A percentile compares a stretch with the other conserved stretches of the same genome.
These are phyloP conservation scores for Pleodorina starrii DNA, from an alignment of 139 green algal genomes.

Conservation along the genomic window DNA sequence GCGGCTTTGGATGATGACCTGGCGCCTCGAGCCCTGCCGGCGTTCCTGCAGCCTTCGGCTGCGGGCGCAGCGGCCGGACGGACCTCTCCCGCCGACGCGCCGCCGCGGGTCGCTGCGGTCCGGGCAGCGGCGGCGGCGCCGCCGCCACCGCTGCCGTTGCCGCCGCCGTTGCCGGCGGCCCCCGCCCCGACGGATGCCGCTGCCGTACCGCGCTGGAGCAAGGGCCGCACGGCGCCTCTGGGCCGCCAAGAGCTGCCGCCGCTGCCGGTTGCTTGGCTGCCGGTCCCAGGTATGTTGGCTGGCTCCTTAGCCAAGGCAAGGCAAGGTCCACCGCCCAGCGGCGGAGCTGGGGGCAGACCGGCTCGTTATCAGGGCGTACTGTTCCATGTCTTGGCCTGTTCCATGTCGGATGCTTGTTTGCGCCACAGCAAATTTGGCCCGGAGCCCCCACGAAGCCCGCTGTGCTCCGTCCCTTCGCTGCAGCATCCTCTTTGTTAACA, in stretches of 20 bases:
- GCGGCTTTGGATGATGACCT: slow-evolving; percentile 1
- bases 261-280: neutral
- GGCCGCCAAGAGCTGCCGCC: neutral
- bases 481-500: no score
- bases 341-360: no score
- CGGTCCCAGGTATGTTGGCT: neutral
- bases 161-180: neutral
- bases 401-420: no score
- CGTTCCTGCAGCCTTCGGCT: neutral
- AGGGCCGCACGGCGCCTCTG: slow-evolving; percentile 27
- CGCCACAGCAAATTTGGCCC: no score
- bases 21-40: neutral
- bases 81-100: neutral
- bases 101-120: neutral
- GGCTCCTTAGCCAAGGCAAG: no score
- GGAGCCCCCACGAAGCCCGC: no score
- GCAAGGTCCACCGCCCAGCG: no score
- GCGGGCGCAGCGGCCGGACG: neutral
- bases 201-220: slow-evolving; percentile 16
- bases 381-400: no score
- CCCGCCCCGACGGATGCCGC: neutral
- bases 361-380: no score
- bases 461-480: no score
- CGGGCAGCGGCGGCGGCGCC: neutral
- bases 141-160: neutral